Evolutionary conservation across 345 rosid genomes (phyloP).

Genomic region (Linum usitatissimum): DNA sequence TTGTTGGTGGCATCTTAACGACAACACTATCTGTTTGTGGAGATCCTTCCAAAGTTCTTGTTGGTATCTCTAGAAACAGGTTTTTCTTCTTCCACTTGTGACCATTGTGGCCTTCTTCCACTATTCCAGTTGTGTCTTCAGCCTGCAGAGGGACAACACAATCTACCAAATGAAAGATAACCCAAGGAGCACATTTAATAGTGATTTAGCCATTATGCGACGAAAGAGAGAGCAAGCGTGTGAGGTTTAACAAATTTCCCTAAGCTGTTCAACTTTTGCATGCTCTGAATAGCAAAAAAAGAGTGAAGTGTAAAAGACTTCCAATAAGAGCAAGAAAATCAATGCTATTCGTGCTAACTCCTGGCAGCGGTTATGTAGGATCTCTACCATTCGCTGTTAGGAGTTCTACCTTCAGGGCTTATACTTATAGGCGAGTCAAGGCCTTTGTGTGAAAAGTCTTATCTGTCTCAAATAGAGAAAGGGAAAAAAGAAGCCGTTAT

Average conservation of each 20-base stretch:
- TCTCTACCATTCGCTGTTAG: no score
- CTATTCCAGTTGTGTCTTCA: constrained; percentile 33
- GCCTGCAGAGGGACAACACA: constrained; percentile 19
- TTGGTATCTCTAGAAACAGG: constrained; percentile 72
- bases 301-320: background rate
- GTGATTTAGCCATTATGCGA: background rate
- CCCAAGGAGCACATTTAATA: background rate
- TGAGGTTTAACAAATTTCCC: background rate
- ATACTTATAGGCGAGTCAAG: no score
- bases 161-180: background rate
- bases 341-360: no score
- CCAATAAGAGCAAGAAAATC: background rate
- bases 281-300: background rate
- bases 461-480: no score
- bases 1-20: constrained; percentile 57
- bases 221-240: background rate
- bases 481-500: no score
- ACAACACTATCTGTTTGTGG: constrained; percentile 31
- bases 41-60: constrained; percentile 37
- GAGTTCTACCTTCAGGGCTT: no score
- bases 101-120: constrained; percentile 33
- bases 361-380: no score
- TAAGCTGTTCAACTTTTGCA: background rate
- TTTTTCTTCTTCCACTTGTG: constrained; percentile 52
- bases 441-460: no score